Conservation (phyloP, 805 yeast genomes). For the Wickerhamiella nectarea region DNA sequence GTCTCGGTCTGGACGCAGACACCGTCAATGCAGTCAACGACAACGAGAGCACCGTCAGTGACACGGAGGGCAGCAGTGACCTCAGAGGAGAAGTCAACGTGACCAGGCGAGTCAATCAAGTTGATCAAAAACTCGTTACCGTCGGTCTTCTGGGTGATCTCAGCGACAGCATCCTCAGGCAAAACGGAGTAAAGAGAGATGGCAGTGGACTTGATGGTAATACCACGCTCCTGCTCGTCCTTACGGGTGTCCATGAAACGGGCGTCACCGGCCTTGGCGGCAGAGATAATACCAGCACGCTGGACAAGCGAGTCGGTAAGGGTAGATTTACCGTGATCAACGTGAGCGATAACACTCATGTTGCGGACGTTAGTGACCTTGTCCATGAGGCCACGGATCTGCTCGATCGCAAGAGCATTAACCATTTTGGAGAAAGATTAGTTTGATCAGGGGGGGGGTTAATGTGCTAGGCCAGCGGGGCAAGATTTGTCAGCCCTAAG, state of each 20-base stretch:
- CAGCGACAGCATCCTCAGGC: slow-evolving; percentile 71
- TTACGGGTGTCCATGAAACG: slow-evolving; percentile 99
- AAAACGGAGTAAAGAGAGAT: slow-evolving; percentile 87
- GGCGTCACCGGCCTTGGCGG: slow-evolving; percentile 99
- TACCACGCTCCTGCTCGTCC: slow-evolving; percentile 99
- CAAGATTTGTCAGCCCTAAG: slow-evolving; percentile 9
- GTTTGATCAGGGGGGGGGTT: neutral
- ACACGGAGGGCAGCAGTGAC: slow-evolving; percentile 99
- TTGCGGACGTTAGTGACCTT: slow-evolving; percentile 98
- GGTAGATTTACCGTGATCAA: slow-evolving; percentile 99
- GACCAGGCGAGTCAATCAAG: slow-evolving; percentile 99
- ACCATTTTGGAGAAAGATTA: slow-evolving; percentile 18
- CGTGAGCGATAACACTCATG: slow-evolving; percentile 99
- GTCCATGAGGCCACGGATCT: slow-evolving; percentile 99
- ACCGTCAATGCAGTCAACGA: slow-evolving; percentile 99
- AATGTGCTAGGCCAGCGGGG: neutral
- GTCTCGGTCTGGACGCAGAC: slow-evolving; percentile 99
- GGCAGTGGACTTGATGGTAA: slow-evolving; percentile 97
- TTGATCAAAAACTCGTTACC: slow-evolving; percentile 94
- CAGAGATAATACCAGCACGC: slow-evolving; percentile 98
- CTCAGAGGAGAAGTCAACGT: slow-evolving; percentile 99
- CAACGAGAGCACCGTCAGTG: slow-evolving; percentile 99
- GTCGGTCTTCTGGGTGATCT: slow-evolving; percentile 76
- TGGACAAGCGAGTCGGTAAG: slow-evolving; percentile 98
- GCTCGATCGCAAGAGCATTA: slow-evolving; percentile 33